Evolutionary conservation across 2,329 filamentous ascomycete genomes (phyloP), one percentile per base, ranked within the genome.

Genomic region (Cercospora sojina): DNA sequence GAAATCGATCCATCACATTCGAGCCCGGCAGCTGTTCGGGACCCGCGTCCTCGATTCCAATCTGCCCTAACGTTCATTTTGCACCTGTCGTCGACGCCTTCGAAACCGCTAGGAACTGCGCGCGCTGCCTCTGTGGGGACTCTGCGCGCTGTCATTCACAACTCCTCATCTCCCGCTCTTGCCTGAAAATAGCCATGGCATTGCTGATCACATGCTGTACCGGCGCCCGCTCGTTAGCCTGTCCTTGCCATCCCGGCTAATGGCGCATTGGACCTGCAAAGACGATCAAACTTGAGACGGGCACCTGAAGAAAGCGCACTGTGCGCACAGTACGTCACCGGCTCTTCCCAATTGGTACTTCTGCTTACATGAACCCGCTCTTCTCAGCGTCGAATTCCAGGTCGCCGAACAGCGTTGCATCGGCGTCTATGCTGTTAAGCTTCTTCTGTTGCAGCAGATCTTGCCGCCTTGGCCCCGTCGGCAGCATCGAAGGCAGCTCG

Each of bases 121-220:
- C 57, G 65, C 67, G 64, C 63, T 68, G 61, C 32, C 43, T 60
- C 41, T 65, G 66, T 65, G 68, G 66, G 63, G 65, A 64, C 59
- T 8, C 49, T 18, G n/a, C 51, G 51, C 23, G 13, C 23, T 55
- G 51, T 55, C 51, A 23, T 29, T 57, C 53, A n/a, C 53, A 7
- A 16, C 53, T 57, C n/a, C 29, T 23, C 29, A 35, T 20, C 53
- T 57, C n/a, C 53, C 35, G 25, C 25, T 56, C 59, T 47, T 51
- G 47, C 65, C 53, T 64, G 27, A 60, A 68, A 62, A 65, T 67
- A 66, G 67, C 60, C 43, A 61, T 49, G 60, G 64, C 68, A 69
- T 65, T 68, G 70, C 60, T 64, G 69, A 72, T 69, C 62, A 60
- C 62, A 65, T 64, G 70, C 67, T 51, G 70, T 72, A 69, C 70